These are phyloP conservation scores for Penicillium subrubescens DNA, from an alignment of 495 filamentous ascomycete species.

Conservation along the genomic window DNA sequence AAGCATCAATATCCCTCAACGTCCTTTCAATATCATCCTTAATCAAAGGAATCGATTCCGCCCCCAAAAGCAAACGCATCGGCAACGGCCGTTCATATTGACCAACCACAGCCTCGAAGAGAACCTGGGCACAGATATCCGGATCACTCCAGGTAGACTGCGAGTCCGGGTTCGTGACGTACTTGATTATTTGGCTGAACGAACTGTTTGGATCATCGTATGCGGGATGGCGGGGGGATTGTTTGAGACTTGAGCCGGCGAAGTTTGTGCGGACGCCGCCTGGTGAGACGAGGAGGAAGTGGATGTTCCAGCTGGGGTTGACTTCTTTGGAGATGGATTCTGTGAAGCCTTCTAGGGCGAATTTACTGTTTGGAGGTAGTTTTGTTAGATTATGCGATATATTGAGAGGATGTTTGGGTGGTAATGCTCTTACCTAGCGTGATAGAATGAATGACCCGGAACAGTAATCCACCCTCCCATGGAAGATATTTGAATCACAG, in stretches of 20 bases:
- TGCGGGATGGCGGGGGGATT: slow-evolving; percentile 21
- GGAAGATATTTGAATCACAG: slow-evolving; percentile 56
- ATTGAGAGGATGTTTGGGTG: neutral
- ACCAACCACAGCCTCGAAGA: slow-evolving; percentile 24
- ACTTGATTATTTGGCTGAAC: slow-evolving; percentile 20
- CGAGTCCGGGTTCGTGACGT: slow-evolving; percentile 17
- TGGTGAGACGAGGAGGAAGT: slow-evolving; percentile 25
- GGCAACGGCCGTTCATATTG: slow-evolving; percentile 9
- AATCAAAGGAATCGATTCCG: slow-evolving; percentile 23
- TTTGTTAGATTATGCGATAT: neutral
- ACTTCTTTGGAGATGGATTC: slow-evolving; percentile 55
- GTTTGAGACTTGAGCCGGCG: slow-evolving; percentile 15
- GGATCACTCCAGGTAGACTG: slow-evolving; percentile 27
- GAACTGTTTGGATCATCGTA: slow-evolving; percentile 19
- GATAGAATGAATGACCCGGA: slow-evolving; percentile 53
- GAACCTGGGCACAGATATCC: slow-evolving; percentile 23
- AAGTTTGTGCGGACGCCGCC: slow-evolving; percentile 32
- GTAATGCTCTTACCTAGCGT: slow-evolving; percentile 36
- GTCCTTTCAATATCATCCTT: slow-evolving; percentile 21
- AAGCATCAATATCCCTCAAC: slow-evolving; percentile 2
- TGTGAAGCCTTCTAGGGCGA: slow-evolving; percentile 58
- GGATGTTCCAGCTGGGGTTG: slow-evolving; percentile 48
- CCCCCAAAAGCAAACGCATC: slow-evolving; percentile 23
- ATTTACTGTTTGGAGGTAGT: slow-evolving; percentile 43
- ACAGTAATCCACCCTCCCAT: slow-evolving; percentile 52